These are phyloP conservation scores for Striga hermonthica DNA, from an alignment of 305 asterid genomes.

Conservation along the genomic window DNA sequence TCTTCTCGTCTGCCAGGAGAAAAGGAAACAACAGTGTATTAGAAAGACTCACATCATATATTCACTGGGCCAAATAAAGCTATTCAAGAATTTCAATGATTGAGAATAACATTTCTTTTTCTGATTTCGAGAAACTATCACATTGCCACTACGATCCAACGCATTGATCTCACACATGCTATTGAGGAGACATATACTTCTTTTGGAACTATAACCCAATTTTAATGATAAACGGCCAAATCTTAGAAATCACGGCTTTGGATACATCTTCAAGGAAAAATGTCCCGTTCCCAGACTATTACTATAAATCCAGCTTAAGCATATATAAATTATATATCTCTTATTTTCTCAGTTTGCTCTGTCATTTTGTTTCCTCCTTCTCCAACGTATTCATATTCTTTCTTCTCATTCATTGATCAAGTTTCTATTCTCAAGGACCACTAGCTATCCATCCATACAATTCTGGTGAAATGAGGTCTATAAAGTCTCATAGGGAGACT, in stretches of 20 bases:
- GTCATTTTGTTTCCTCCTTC: not conserved
- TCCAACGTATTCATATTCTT: slow-evolving; percentile 3
- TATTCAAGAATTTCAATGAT: slow-evolving; percentile 1
- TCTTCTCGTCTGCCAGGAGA: slow-evolving; percentile 42
- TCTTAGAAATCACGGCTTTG: not conserved
- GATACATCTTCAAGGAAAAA: not conserved
- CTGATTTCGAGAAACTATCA: not conserved
- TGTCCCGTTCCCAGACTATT: not conserved
- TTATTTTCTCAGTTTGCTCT: not conserved
- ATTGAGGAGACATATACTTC: not conserved
- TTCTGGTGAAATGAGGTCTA: too few species aligned
- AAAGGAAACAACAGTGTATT: slow-evolving; percentile 22
- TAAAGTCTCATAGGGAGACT: too few species aligned
- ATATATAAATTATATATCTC: not conserved
- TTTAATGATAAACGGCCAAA: not conserved
- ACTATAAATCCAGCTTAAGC: not conserved
- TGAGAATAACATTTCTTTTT: not conserved
- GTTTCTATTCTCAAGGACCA: not conserved
- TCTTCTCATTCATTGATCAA: slow-evolving; percentile 9
- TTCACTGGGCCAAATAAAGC: not conserved
- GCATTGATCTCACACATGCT: not conserved
- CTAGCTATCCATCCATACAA: not conserved
- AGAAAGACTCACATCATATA: slow-evolving; percentile 3
- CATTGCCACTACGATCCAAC: not conserved
- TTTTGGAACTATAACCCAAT: not conserved